Conservation (phyloP, 2,329 filamentous ascomycete genomes). For the Diaporthe citri region DNA sequence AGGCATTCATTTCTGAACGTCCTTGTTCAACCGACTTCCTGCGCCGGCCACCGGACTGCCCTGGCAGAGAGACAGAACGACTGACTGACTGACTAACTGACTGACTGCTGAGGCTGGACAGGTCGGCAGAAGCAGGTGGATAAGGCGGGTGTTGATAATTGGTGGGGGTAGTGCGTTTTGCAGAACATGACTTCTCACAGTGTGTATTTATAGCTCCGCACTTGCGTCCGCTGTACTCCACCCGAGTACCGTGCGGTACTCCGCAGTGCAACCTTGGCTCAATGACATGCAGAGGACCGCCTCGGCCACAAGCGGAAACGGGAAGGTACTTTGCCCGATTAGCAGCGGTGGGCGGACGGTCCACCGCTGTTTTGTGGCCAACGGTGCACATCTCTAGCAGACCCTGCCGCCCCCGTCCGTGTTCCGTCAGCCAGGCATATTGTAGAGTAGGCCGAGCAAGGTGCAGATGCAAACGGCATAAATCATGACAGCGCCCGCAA, state of each 20-base stretch:
- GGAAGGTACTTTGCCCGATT: slow-evolving; percentile 26
- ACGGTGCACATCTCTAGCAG: slow-evolving; percentile 11
- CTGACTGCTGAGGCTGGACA: too few species aligned
- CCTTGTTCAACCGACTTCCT: too few species aligned
- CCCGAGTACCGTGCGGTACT: slow-evolving; percentile 29
- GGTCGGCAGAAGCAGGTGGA: slow-evolving; percentile 18
- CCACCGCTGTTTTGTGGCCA: slow-evolving; percentile 37
- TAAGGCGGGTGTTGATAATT: slow-evolving; percentile 21
- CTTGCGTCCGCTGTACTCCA: slow-evolving; percentile 10
- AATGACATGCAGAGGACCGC: slow-evolving; percentile 39
- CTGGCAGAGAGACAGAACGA: not conserved
- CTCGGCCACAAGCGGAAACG: slow-evolving; percentile 34
- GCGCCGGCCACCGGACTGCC: not conserved
- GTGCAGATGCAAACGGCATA: slow-evolving; percentile 25
- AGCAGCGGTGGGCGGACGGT: slow-evolving; percentile 9
- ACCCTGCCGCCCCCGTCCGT: slow-evolving; percentile 1
- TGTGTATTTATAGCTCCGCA: not conserved
- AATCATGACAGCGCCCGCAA: slow-evolving; percentile 16
- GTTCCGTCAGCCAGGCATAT: slow-evolving; percentile 9
- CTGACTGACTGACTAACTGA: not conserved
- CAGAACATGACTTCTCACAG: slow-evolving; percentile 10
- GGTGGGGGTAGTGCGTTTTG: slow-evolving; percentile 20
- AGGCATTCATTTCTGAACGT: not conserved
- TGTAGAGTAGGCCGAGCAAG: not conserved
- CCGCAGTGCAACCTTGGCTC: slow-evolving; percentile 36